phyloP scores from a whole-genome alignment of 1,284 basidiomycete genomes.

The Microstroma glucosiphilum region DNA sequence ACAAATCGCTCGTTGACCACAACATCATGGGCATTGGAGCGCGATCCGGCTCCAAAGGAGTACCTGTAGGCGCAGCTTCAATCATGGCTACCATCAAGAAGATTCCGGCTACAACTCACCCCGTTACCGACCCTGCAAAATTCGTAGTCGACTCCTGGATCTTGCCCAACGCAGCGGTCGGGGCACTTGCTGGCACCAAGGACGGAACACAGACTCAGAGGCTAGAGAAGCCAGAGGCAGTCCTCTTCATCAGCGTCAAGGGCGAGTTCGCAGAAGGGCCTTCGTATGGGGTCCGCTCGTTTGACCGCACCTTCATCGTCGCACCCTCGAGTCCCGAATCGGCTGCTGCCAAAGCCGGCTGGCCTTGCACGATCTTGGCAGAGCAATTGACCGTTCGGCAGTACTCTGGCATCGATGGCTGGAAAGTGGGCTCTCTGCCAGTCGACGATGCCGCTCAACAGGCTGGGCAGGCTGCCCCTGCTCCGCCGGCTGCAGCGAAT shows the following conservation, averaged over 20 bases:
- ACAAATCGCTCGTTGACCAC: constrained; percentile 54
- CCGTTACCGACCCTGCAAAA: constrained; percentile 58
- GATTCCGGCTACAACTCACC: constrained; percentile 77
- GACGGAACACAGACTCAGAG: background rate
- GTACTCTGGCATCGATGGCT: constrained; percentile 75
- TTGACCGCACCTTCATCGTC: constrained; percentile 84
- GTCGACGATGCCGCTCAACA: constrained; percentile 21
- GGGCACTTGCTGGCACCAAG: constrained; percentile 24
- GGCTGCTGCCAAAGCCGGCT: constrained; percentile 72
- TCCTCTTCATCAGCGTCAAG: constrained; percentile 75
- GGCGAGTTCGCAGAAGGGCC: constrained; percentile 78
- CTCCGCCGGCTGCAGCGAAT: constrained; percentile 9
- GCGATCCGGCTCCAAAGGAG: constrained; percentile 10
- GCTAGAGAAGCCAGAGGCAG: constrained; percentile 52
- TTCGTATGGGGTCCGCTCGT: constrained; percentile 70
- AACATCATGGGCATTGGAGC: constrained; percentile 37
- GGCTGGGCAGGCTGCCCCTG: background rate
- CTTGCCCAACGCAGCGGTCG: constrained; percentile 53
- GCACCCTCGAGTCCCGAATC: constrained; percentile 73
- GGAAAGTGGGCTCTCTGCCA: constrained; percentile 33
- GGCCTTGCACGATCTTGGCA: constrained; percentile 82
- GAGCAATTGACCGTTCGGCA: constrained; percentile 77
- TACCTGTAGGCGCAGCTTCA: constrained; percentile 37
- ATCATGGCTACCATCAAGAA: constrained; percentile 61
- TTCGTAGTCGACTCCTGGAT: constrained; percentile 83